Evolutionary conservation across 2,329 filamentous ascomycete genomes (phyloP).

Genomic region (Botrytis deweyae): DNA sequence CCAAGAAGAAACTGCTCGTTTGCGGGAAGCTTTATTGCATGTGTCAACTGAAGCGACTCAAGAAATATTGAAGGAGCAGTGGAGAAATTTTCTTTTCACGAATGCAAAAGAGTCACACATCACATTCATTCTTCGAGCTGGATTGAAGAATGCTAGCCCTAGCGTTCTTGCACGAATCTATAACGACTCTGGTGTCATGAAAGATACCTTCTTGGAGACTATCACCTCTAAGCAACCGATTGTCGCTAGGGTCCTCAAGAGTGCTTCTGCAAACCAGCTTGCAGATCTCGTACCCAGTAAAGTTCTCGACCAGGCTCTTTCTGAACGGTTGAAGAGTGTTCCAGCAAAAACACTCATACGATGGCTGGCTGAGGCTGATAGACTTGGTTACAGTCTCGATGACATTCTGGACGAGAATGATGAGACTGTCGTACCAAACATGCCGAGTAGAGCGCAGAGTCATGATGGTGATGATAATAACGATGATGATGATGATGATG

Average conservation of each 20-base stretch:
- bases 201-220: constrained; percentile 25
- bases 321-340: constrained; percentile 28
- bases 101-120: constrained; percentile 31
- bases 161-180: constrained; percentile 30
- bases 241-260: constrained; percentile 27
- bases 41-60: constrained; percentile 31
- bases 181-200: constrained; percentile 30
- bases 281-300: constrained; percentile 24
- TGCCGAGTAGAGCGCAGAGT: constrained; percentile 9
- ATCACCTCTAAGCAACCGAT: constrained; percentile 25
- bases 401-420: constrained; percentile 35
- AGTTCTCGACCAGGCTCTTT: constrained; percentile 30
- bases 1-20: constrained; percentile 28
- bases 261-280: constrained; percentile 24
- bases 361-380: constrained; percentile 32
- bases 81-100: constrained; percentile 32
- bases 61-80: constrained; percentile 29
- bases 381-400: constrained; percentile 35
- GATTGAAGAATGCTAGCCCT: constrained; percentile 32
- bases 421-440: constrained; percentile 29
- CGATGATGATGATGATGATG: not conserved
- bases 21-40: constrained; percentile 29
- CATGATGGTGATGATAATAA: constrained; percentile 3
- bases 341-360: constrained; percentile 30
- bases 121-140: constrained; percentile 33